Evolutionary conservation across 2,329 filamentous ascomycete genomes (phyloP).

Genomic region (Fusarium circinatum): DNA sequence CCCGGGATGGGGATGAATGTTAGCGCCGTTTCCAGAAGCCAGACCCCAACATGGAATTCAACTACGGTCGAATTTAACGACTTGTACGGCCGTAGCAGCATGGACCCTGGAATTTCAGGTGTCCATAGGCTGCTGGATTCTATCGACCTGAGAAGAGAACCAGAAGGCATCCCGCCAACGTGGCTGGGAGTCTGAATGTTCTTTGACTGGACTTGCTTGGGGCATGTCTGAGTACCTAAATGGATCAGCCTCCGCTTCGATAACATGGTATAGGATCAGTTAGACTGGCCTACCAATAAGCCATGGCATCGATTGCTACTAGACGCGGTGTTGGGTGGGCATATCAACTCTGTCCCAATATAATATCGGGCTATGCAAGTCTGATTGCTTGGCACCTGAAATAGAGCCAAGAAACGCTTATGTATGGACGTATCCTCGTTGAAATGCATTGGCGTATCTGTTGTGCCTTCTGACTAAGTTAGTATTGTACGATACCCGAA

Average conservation of each 20-base stretch:
- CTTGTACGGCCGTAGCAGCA: neutral
- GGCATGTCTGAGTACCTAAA: constrained; percentile 1
- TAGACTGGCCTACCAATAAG: neutral
- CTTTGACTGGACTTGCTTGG: constrained; percentile 18
- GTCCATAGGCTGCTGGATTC: neutral
- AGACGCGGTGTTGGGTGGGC: neutral
- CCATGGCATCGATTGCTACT: neutral
- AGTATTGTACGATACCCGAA: constrained; percentile 12
- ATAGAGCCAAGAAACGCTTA: constrained; percentile 4
- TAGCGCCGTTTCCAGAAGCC: constrained; percentile 13
- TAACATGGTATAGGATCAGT: neutral
- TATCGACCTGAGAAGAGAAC: neutral
- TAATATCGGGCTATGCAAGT: neutral
- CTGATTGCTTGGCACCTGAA: constrained; percentile 14
- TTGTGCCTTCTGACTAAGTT: neutral
- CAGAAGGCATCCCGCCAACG: neutral
- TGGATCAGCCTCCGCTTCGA: neutral
- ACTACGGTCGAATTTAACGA: constrained; percentile 5
- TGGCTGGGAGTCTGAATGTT: constrained; percentile 2
- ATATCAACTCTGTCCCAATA: neutral
- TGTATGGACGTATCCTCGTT: neutral
- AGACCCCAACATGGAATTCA: neutral
- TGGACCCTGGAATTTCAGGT: neutral
- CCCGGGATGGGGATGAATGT: neutral
- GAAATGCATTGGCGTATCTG: constrained; percentile 7